Base-by-base conservation (phyloP, 2,329 filamentous ascomycete species). In the Samsoniella hepiali region DNA sequence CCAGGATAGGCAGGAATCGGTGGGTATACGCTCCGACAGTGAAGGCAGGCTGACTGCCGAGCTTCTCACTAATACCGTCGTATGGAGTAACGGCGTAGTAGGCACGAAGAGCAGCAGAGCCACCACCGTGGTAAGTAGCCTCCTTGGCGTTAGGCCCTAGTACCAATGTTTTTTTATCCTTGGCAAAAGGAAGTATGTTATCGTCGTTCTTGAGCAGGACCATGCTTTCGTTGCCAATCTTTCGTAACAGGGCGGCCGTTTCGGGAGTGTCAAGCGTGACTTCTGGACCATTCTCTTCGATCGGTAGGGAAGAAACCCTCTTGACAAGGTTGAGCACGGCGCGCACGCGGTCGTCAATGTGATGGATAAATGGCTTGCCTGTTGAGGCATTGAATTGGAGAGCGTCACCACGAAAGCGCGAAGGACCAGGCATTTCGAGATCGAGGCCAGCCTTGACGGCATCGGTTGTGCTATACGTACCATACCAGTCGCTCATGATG, bases 181-280 rank as follows among this genome's bases (percentile, higher is more conserved):
- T 88, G 40, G 82, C 82, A 3, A 89, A 73, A 0, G 90, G 90
- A 1, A 93, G 78, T 0, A 88, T 72, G 15, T 78, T 78, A 44
- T 82, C 81, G 13, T 91, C 82, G 67, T 93, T 93, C 76, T 92
- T 91, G 56, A 93, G 77, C 13, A 93, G 79, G 1, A 92, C 89
- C 9, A 91, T 86, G 3, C 86, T 86, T 71, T 92, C 88, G 5
- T 86, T 83, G 22, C 88, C 88, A 31, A 90, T 81, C 61, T 82
- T 80, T 22, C 90, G 82, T 29, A 91, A 82, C 53, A 92, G 77
- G 17, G 81, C 82, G 5, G 87, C 82, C 44, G 86, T 86, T 71
- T 89, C 83, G 0, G 83, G 80, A 0, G 84, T 88, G 69, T 91
- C 79, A 8, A 80, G 76, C 0, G 77, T 80, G 56, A 74, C 77